Percentiles rank a stretch among this genome's conserved stretches.
These are phyloP conservation scores for Trametes elegans DNA, from an alignment of 768 basidiomycete species.

Conservation along the genomic window DNA sequence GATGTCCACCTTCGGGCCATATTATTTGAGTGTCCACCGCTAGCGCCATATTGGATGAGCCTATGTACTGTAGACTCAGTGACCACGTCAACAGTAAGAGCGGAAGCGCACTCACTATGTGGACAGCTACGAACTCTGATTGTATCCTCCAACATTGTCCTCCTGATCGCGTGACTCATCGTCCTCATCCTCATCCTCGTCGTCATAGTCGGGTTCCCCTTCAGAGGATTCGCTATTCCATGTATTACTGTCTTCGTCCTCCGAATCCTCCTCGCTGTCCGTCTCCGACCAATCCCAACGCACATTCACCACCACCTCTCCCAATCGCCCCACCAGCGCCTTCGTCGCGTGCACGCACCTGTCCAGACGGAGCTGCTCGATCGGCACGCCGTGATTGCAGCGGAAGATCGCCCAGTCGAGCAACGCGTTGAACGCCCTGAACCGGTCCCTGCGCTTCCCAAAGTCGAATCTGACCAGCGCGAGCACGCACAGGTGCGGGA, in stretches of 20 bases:
- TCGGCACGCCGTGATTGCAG: background rate
- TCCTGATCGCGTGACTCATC: too few species aligned
- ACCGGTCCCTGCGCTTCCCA: background rate
- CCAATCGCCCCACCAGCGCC: background rate
- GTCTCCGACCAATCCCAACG: background rate
- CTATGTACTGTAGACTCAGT: too few species aligned
- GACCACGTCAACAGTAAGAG: too few species aligned
- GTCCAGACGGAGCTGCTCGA: background rate
- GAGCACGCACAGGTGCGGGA: background rate
- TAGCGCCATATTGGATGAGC: constrained; percentile 99
- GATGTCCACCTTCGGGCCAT: constrained; percentile 97
- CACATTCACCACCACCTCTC: background rate
- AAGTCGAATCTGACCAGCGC: background rate
- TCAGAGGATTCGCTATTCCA: background rate
- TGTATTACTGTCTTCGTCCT: too few species aligned
- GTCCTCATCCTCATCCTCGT: background rate
- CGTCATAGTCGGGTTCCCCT: background rate
- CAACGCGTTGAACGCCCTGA: background rate
- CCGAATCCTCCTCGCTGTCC: background rate
- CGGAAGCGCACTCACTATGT: too few species aligned
- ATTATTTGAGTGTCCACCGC: constrained; percentile 98
- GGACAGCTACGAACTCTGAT: too few species aligned
- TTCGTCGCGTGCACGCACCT: background rate
- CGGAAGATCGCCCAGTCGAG: background rate
- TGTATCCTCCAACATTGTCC: too few species aligned